Base-by-base conservation (phyloP, 192 early-diverging fungal genomes). In the Gorgonomyces haynaldii region DNA sequence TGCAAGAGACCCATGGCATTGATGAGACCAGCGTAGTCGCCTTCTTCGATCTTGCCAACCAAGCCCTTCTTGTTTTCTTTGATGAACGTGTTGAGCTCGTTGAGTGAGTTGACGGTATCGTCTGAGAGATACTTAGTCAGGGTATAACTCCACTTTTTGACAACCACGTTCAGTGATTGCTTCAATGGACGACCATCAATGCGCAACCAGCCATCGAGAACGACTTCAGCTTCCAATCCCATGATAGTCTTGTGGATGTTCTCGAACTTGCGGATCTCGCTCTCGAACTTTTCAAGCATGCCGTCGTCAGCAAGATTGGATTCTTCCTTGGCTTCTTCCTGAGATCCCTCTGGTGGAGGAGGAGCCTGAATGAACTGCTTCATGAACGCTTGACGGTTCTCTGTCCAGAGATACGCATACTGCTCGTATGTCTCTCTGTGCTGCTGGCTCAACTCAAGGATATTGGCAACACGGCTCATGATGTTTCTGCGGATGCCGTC, bases 351-450 rank as follows among this genome's bases (percentile, higher is more conserved):
- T n/a, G 45, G 29, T 20, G 60, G 64, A 1, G 60, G 57, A 20
- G 62, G 64, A 0, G 57, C 39, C 19, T 50, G 35, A 16, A 81
- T 49, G 53, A 81, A 81, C 28, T 63, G 42, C 45, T 66, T 65
- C 78, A 81, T 81, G 59, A 74, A 81, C 24, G 76, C 70, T 47
- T 81, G 69, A n/a, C 78, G 66, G 48, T 81, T 79, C 53, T 79
- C 76, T 1, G 76, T 79, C 78, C 78, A 81, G 17, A 81, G 45
- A 42, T 78, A 81, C 8, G 72, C 39, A 38, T 61, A 81, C 44
- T 81, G 76, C 20, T 81, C 78, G 54, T 71, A 81, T 4, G 68
- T 58, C 30, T 81, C 75, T 26, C 53, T 53, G 53, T 76, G 77
- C 9, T 53, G 54, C 8, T 45, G 31, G 47, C 74, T 70, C 38